Percentiles rank a stretch among this genome's conserved stretches.
Evolutionary conservation across 495 filamentous ascomycete genomes (phyloP).

Genomic region (Trichodelitschia bisporula): DNA sequence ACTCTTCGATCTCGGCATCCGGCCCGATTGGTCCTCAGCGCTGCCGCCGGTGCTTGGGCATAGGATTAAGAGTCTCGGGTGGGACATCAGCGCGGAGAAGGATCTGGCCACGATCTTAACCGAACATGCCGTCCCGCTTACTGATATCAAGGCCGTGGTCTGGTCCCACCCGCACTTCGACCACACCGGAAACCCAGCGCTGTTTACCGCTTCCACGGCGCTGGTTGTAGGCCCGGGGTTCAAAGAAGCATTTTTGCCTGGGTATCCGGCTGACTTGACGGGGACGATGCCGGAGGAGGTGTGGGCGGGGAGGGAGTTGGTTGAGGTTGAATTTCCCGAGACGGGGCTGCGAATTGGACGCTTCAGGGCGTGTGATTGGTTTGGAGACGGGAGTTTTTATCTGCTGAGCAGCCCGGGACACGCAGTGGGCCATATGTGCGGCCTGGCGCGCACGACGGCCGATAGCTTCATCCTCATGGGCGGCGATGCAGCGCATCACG

Average conservation of each 20-base stretch:
- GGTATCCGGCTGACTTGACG: slow-evolving; percentile 7
- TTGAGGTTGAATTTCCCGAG: not conserved
- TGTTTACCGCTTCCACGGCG: slow-evolving; percentile 13
- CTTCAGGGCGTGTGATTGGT: slow-evolving; percentile 1
- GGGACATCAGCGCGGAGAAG: slow-evolving; percentile 18
- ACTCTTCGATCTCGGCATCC: slow-evolving; percentile 33
- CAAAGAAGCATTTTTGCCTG: slow-evolving; percentile 12
- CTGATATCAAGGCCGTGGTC: slow-evolving; percentile 1
- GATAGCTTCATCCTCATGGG: slow-evolving; percentile 1
- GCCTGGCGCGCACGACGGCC: slow-evolving; percentile 1
- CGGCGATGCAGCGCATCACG: slow-evolving; percentile 1
- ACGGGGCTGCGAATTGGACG: not conserved
- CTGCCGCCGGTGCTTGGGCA: slow-evolving; percentile 14
- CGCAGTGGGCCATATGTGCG: slow-evolving; percentile 1
- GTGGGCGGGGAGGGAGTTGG: not conserved
- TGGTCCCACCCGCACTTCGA: slow-evolving; percentile 7
- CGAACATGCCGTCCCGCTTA: slow-evolving; percentile 16
- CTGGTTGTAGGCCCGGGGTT: slow-evolving; percentile 17
- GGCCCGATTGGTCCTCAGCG: slow-evolving; percentile 24
- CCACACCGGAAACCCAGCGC: slow-evolving; percentile 14
- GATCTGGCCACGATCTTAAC: slow-evolving; percentile 25
- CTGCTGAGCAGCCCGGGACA: slow-evolving; percentile 2
- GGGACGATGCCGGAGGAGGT: not conserved
- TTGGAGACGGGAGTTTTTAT: slow-evolving; percentile 1
- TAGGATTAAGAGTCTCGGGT: slow-evolving; percentile 8